A percentile compares a stretch with the other conserved stretches of the same genome.
Conservation (phyloP, 345 rosid species). For the Euphorbia lathyris region DNA sequence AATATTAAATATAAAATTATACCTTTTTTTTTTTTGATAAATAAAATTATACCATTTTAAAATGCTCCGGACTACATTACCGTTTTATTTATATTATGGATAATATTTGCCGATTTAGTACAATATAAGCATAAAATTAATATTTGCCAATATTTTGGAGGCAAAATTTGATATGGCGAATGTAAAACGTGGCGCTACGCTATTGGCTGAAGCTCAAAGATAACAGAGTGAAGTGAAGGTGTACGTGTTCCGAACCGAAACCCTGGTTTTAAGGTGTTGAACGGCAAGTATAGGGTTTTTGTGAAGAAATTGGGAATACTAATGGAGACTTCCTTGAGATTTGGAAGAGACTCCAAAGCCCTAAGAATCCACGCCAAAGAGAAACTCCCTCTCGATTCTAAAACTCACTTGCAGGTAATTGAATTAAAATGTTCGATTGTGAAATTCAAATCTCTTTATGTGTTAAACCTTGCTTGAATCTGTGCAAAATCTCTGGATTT, state of each 20-base stretch:
- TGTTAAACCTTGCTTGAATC: too few relatives aligned
- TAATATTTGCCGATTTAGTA: too few relatives aligned
- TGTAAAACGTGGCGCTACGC: not conserved
- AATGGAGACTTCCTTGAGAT: constrained; percentile 91
- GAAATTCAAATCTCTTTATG: not conserved
- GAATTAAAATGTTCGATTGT: too few relatives aligned
- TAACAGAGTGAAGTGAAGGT: not conserved
- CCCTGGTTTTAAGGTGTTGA: not conserved
- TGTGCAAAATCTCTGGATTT: not conserved
- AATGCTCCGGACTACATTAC: too few relatives aligned
- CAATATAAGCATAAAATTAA: too few relatives aligned
- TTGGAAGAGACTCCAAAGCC: constrained; percentile 52
- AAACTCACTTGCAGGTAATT: constrained; percentile 66
- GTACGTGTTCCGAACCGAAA: not conserved
- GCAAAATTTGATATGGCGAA: too few relatives aligned
- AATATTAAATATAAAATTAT: too few relatives aligned
- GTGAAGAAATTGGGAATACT: not conserved
- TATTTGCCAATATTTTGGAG: too few relatives aligned
- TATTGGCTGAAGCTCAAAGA: not conserved
- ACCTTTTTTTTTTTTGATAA: too few relatives aligned
- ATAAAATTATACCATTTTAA: too few relatives aligned
- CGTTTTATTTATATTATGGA: too few relatives aligned
- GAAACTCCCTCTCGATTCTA: constrained; percentile 56
- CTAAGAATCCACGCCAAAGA: constrained; percentile 84
- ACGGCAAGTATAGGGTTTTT: constrained; percentile 1